Base-by-base conservation (phyloP, 2,329 filamentous ascomycete genomes). In the Aureobasidium sp. region DNA sequence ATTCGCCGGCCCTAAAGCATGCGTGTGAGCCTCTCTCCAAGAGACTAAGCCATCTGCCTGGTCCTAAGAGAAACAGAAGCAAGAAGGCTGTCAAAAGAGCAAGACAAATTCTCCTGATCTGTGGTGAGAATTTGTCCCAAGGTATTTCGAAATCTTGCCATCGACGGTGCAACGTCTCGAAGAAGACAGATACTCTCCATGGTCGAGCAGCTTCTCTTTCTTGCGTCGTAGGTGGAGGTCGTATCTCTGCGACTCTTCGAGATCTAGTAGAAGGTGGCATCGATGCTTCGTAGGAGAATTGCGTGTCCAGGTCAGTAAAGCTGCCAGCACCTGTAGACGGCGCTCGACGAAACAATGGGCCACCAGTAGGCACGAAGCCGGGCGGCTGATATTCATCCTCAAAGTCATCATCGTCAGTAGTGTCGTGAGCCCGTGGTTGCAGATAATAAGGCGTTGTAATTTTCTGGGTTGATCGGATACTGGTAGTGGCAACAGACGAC, bases 151-250 rank as follows among this genome's bases (percentile, higher is more conserved):
- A 24, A 22, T 49, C 17, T 33, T 50, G 44, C 35, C 57, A 60
- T 22, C 52, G 57, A 31, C 64, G 64, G 31, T 56, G 59, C 15
- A 65, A 24, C 3, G 64, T 62, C 35, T 65, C 64, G 22, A 60
- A 50, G n/a, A 63, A n/a, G 33, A 65, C 60, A 6, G 37, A 49
- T 2, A 54, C 15, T 27, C 31, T 39, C 54, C 62, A 62, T 2
- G 64, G 64, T 27, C 44, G 53, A 14, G 64, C 64, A 37, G 64
- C 64, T 42, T 60, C 42, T 40, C 63, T 45, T 27, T 65, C 64
- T n/a, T 65, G 47, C 1, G 24, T 31, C 27, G 62, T 63, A 12
- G 64, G 47, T 8, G 62, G 64, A 19, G 64, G 64, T 7, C 57
- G 17, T 17, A 65, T n/a, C 17, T 49, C 27, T 39, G 52, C 53